Percentiles rank a stretch among this genome's conserved stretches.
phyloP scores from a whole-genome alignment of 1,139 yeast species.

The Candida neerlandica region DNA sequence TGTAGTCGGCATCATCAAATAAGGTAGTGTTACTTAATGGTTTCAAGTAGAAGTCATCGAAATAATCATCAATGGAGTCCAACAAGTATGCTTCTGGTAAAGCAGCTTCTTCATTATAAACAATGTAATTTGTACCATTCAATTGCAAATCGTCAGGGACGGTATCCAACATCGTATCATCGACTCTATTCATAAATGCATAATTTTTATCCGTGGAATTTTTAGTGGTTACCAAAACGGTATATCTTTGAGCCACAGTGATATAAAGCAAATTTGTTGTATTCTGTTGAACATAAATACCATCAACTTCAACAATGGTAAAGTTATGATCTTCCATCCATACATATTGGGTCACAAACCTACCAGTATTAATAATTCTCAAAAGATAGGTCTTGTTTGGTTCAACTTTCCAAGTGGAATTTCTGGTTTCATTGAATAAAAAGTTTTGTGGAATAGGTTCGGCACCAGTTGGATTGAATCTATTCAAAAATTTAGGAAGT shows the following conservation, averaged over 20 bases:
- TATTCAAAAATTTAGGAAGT: slow-evolving; percentile 49
- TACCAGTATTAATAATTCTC: slow-evolving; percentile 65
- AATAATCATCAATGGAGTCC: slow-evolving; percentile 27
- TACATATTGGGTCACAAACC: slow-evolving; percentile 71
- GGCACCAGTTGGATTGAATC: slow-evolving; percentile 81
- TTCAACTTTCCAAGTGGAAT: slow-evolving; percentile 57
- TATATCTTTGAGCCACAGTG: slow-evolving; percentile 72
- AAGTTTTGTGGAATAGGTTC: slow-evolving; percentile 76
- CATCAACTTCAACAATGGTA: slow-evolving; percentile 74
- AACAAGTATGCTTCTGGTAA: slow-evolving; percentile 27
- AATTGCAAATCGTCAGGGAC: slow-evolving; percentile 55
- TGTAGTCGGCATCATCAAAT: slow-evolving; percentile 62
- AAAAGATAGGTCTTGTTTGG: slow-evolving; percentile 66
- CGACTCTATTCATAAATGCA: slow-evolving; percentile 64
- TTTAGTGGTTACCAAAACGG: slow-evolving; percentile 64
- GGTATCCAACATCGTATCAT: slow-evolving; percentile 66
- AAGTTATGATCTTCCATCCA: slow-evolving; percentile 69
- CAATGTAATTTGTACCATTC: slow-evolving; percentile 56
- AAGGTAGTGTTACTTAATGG: slow-evolving; percentile 47
- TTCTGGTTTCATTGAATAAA: slow-evolving; percentile 64
- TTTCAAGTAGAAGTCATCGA: slow-evolving; percentile 59
- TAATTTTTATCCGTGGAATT: slow-evolving; percentile 49
- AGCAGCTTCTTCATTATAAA: slow-evolving; percentile 43
- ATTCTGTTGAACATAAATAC: slow-evolving; percentile 61
- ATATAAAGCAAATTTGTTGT: slow-evolving; percentile 58